Evolutionary conservation across 768 basidiomycete species (phyloP).

Genomic region (Suillus variegatus): DNA sequence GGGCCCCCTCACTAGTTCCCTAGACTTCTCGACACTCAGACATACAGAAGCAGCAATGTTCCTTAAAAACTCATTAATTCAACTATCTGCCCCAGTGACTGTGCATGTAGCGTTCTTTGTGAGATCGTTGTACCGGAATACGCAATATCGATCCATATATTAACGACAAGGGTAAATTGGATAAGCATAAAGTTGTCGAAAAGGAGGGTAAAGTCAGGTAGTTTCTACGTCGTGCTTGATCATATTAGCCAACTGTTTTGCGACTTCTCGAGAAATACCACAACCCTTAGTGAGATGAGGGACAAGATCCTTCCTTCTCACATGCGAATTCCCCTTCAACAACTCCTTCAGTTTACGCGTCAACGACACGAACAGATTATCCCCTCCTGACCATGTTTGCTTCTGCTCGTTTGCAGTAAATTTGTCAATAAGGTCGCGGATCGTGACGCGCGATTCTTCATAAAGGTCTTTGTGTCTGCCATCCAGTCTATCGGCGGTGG

Average conservation of each 20-base stretch:
- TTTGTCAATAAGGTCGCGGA: background rate
- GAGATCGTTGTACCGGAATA: background rate
- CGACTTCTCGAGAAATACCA: slow-evolving; percentile 26
- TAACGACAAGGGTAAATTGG: background rate
- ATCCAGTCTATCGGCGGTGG: slow-evolving; percentile 25
- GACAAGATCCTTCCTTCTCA: slow-evolving; percentile 21
- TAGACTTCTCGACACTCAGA: too few species aligned
- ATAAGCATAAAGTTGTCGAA: background rate
- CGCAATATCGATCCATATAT: background rate
- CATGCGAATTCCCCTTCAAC: slow-evolving; percentile 11
- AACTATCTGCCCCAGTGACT: background rate
- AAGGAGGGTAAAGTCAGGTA: background rate
- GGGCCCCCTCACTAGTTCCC: too few species aligned
- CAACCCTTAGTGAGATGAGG: slow-evolving; percentile 26
- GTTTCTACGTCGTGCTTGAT: slow-evolving; percentile 16
- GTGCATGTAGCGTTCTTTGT: background rate
- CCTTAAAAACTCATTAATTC: too few species aligned
- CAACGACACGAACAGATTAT: slow-evolving; percentile 20
- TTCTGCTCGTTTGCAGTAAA: background rate
- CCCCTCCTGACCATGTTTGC: slow-evolving; percentile 10
- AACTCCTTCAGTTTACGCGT: slow-evolving; percentile 16
- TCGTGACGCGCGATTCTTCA: background rate
- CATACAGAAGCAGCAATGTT: too few species aligned
- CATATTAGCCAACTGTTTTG: slow-evolving; percentile 22
- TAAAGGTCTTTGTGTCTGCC: background rate